A percentile compares a stretch with the other conserved stretches of the same genome.
Conservation (phyloP, 2,329 filamentous ascomycete genomes). For the Penicillium olsonii region DNA sequence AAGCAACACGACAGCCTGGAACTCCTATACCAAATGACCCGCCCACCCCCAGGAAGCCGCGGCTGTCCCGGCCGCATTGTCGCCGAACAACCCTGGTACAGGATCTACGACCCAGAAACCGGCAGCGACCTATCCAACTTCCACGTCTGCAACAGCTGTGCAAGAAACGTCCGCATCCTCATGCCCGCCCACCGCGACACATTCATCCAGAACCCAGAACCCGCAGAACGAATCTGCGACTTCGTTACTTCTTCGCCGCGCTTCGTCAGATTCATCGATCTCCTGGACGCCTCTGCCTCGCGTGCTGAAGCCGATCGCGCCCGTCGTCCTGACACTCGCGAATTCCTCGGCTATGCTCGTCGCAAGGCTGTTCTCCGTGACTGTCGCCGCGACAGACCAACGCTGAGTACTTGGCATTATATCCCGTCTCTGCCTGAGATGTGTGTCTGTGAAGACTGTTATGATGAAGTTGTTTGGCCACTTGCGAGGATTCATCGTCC, state of each 20-base stretch:
- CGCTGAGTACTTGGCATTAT: slow-evolving; percentile 73
- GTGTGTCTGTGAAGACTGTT: slow-evolving; percentile 86
- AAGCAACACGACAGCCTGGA: slow-evolving; percentile 66
- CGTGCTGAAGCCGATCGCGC: slow-evolving; percentile 34
- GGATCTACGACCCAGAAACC: slow-evolving; percentile 68
- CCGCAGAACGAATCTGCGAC: slow-evolving; percentile 63
- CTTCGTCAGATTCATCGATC: slow-evolving; percentile 59
- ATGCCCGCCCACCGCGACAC: slow-evolving; percentile 71
- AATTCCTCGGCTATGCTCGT: slow-evolving; percentile 65
- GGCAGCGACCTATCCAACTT: slow-evolving; percentile 69
- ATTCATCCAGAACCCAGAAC: slow-evolving; percentile 56
- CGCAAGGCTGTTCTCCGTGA: slow-evolving; percentile 61
- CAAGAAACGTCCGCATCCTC: slow-evolving; percentile 69
- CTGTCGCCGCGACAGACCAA: slow-evolving; percentile 65
- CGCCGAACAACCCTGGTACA: slow-evolving; percentile 70
- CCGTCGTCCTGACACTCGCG: slow-evolving; percentile 55
- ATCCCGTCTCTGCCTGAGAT: slow-evolving; percentile 75
- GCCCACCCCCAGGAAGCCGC: slow-evolving; percentile 58
- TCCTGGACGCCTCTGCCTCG: slow-evolving; percentile 57
- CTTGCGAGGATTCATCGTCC: slow-evolving; percentile 55
- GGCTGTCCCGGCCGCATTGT: slow-evolving; percentile 60
- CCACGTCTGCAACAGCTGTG: slow-evolving; percentile 72
- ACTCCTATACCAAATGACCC: slow-evolving; percentile 69
- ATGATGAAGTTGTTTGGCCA: slow-evolving; percentile 75
- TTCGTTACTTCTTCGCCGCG: slow-evolving; percentile 64